Evolutionary conservation across 495 filamentous ascomycete species (phyloP).

Genomic region (Penicillium roqueforti): DNA sequence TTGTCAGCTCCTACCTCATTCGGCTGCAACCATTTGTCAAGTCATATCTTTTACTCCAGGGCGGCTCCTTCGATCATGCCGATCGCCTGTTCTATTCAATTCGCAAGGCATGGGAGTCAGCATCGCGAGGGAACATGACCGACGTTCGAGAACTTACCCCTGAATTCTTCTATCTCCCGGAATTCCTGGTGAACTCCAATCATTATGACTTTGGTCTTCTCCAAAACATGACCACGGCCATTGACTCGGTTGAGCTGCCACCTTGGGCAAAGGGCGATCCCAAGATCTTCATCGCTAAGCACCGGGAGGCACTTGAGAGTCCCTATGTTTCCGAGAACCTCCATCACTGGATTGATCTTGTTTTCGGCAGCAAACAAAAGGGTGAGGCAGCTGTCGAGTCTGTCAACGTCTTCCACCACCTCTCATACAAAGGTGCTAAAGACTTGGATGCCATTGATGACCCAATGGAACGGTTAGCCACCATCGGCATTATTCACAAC

Average conservation of each 20-base stretch:
- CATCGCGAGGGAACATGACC: slow-evolving; percentile 82
- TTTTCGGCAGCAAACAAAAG: slow-evolving; percentile 93
- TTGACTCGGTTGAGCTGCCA: slow-evolving; percentile 80
- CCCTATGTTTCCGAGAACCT: slow-evolving; percentile 87
- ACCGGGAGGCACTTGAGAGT: slow-evolving; percentile 90
- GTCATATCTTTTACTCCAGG: slow-evolving; percentile 94
- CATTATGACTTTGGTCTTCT: slow-evolving; percentile 86
- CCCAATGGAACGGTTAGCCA: slow-evolving; percentile 74
- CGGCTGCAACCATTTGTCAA: slow-evolving; percentile 93
- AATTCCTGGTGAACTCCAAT: slow-evolving; percentile 89
- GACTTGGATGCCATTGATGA: slow-evolving; percentile 91
- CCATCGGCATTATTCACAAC: slow-evolving; percentile 95
- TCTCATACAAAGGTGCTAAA: slow-evolving; percentile 90
- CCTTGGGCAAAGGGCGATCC: slow-evolving; percentile 98
- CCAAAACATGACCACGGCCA: slow-evolving; percentile 71
- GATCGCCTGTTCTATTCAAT: slow-evolving; percentile 95
- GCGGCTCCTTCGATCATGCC: slow-evolving; percentile 93
- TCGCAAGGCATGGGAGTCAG: slow-evolving; percentile 83
- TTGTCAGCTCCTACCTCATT: slow-evolving; percentile 93
- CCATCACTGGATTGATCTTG: slow-evolving; percentile 92
- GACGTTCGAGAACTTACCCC: slow-evolving; percentile 93
- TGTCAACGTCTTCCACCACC: slow-evolving; percentile 91
- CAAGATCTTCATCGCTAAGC: slow-evolving; percentile 90
- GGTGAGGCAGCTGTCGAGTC: slow-evolving; percentile 90
- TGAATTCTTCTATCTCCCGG: slow-evolving; percentile 94